phyloP scores from a whole-genome alignment of 495 filamentous ascomycete species.

The Pyrenopolyporus hunteri region DNA sequence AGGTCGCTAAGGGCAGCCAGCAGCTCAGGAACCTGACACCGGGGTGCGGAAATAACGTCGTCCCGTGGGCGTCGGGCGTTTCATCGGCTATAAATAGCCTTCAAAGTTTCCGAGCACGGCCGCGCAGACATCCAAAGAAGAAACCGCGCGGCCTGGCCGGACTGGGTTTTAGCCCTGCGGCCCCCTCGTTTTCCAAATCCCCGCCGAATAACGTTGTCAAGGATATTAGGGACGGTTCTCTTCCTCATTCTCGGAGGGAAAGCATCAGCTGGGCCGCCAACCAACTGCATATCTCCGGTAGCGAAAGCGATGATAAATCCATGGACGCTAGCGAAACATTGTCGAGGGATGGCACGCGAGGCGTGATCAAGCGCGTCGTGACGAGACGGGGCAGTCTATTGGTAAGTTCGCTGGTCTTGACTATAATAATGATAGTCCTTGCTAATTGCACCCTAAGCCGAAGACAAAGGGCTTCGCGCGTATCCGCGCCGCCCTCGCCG shows the following conservation, averaged over 20 bases:
- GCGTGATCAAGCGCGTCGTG: slow-evolving; percentile 71
- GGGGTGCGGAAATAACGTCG: slow-evolving; percentile 50
- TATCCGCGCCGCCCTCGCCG: slow-evolving; percentile 84
- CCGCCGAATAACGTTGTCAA: slow-evolving; percentile 48
- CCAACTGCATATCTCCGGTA: slow-evolving; percentile 82
- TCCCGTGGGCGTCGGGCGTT: slow-evolving; percentile 59
- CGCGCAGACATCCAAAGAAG: slow-evolving; percentile 61
- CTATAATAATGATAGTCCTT: slow-evolving; percentile 3
- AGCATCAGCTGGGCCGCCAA: slow-evolving; percentile 86
- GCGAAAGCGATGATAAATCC: slow-evolving; percentile 77
- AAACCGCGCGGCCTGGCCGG: slow-evolving; percentile 45
- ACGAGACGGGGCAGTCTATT: slow-evolving; percentile 87
- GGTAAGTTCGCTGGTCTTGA: slow-evolving; percentile 57
- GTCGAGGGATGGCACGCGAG: slow-evolving; percentile 52
- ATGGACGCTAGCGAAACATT: slow-evolving; percentile 56
- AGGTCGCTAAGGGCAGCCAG: slow-evolving; percentile 59
- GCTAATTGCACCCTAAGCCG: slow-evolving; percentile 55
- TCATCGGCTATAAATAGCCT: slow-evolving; percentile 74
- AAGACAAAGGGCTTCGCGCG: slow-evolving; percentile 95
- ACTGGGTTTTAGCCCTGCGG: slow-evolving; percentile 46
- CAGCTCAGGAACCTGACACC: slow-evolving; percentile 17
- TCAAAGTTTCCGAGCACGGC: slow-evolving; percentile 79
- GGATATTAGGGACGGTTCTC: slow-evolving; percentile 44
- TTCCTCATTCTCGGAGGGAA: slow-evolving; percentile 69
- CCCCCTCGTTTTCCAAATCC: slow-evolving; percentile 47